A percentile compares a stretch with the other conserved stretches of the same genome.
Evolutionary conservation across 164 flowering plant genomes (phyloP).

Genomic region (Berberis thunbergii): DNA sequence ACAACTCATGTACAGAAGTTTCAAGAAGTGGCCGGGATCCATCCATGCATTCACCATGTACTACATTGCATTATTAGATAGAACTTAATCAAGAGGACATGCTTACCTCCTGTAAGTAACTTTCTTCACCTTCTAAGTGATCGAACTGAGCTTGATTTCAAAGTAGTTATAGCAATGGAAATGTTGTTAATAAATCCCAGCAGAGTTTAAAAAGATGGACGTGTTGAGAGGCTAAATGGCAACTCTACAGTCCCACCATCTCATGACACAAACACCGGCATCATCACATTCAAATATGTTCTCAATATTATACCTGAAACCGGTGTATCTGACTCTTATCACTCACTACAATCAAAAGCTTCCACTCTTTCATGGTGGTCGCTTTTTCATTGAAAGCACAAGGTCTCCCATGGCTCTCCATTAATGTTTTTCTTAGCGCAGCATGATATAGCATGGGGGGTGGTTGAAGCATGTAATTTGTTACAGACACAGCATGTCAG

Average conservation of each 20-base stretch:
- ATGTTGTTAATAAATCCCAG: too few species aligned
- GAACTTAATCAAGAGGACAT: too few species aligned
- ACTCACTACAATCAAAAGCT: background rate
- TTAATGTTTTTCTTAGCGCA: background rate
- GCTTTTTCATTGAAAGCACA: conserved; percentile 5
- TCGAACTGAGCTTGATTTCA: background rate
- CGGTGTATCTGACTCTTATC: conserved; percentile 3
- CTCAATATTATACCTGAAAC: conserved; percentile 3
- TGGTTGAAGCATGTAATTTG: too few species aligned
- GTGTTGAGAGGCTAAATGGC: background rate
- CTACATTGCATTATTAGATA: too few species aligned
- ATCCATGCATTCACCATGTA: too few species aligned
- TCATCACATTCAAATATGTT: conserved; percentile 4
- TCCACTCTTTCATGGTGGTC: conserved; percentile 12
- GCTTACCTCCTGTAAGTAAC: too few species aligned
- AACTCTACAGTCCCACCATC: conserved; percentile 4
- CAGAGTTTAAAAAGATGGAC: background rate
- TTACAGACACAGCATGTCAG: too few species aligned
- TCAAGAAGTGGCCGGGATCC: too few species aligned
- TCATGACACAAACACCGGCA: background rate
- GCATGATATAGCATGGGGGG: too few species aligned
- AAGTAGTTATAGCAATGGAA: background rate
- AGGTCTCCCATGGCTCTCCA: conserved; percentile 5
- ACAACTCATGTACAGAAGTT: too few species aligned
- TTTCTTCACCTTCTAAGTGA: background rate